Evolutionary conservation across 2,329 filamentous ascomycete genomes (phyloP), one percentile per base, ranked within the genome.

Genomic region (Arthrobotrys sinensis): DNA sequence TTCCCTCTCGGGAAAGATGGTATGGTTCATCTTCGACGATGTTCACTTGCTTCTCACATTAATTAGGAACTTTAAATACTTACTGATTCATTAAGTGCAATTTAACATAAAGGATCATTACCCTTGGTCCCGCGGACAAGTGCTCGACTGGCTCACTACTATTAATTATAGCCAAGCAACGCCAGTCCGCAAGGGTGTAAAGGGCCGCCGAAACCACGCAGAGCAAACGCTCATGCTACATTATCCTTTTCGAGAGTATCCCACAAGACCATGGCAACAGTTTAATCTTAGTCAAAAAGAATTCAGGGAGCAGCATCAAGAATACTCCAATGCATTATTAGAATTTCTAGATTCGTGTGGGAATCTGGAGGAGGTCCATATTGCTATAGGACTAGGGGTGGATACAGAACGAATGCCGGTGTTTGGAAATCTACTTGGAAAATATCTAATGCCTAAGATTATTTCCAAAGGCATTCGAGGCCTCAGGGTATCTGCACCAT

Each of bases 161-260:
- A 40, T 36, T 16, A 55, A 66, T 24, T 63, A 76, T 45, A 62
- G 50, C 46, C 19, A 76, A 19, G 21, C 28, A 7, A 36, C 62
- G 16, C 72, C 64, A 6, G 55, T 76, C 14, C 55, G 72, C 21
- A 68, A 69, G 36, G 65, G 65, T n/a, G 24, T 45, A 1, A 70
- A 66, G 19, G 72, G 72, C 10, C 72, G 72, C 24, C 65, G 55
- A 12, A 70, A 34, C 24, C 73, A 70, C 21, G 19, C 73, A 16
- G 60, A 70, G 21, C 72, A 77, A 46, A 77, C 72, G 4, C 48
- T 77, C 14, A 70, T 77, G 65, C 38, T 77, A 8, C 55, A 77
- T 19, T 8, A 52, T 11, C 73, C 73, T 1, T 77, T 71, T 34
- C 73, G 66, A 34, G 73, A 77, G 36, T 77, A 52, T 40, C 73